Evolutionary conservation across 345 rosid species (phyloP), one percentile per base, ranked within the genome.

Genomic region (Balakata baccata): DNA sequence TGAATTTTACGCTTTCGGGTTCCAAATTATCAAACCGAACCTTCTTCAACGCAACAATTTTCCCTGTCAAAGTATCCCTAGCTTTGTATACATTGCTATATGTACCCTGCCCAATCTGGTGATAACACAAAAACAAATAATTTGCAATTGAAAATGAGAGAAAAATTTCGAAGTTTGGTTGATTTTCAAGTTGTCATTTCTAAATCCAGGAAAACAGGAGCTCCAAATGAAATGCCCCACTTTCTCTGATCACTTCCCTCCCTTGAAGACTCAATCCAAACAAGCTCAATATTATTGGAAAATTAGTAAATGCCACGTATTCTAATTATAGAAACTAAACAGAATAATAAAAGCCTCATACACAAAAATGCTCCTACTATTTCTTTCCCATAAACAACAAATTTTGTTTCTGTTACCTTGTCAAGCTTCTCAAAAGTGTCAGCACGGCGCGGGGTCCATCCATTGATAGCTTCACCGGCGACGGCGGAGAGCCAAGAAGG

Each of bases 61-160:
- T 79, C 66, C 81, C 81, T n/a, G 78, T 74, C 71, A 74, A 46
- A 20, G 78, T 52, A 50, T 79, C 81, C 78, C 75, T 74, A 65
- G 81, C 81, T 70, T 79, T 79, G 78, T 79, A 79, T 22, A 74
- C 81, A 65, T 79, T 79, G 61, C 81, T 79, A 52, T 79, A 79
- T 9, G 81, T 79, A 22, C 81, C 81, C 66, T 79, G 81, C 25
- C 81, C 81, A 69, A 79, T 79, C 81, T 79, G 71, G 62, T 18
- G 17, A 67, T 7, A 66, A 12, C 18, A 73, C 16, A 11, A 56
- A 22, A 8, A 45, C 22, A 43, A 9, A 50, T 22, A 8, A 51
- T 23, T 13, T 51, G n/a, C 49, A 3, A 10, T 64, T 16, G 13
- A n/a, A 71, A 61, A 62, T 46, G 4, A 72, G 18, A 7, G 43